phyloP scores from a whole-genome alignment of 257 asterid genomes.

The Solanum sitiens region DNA sequence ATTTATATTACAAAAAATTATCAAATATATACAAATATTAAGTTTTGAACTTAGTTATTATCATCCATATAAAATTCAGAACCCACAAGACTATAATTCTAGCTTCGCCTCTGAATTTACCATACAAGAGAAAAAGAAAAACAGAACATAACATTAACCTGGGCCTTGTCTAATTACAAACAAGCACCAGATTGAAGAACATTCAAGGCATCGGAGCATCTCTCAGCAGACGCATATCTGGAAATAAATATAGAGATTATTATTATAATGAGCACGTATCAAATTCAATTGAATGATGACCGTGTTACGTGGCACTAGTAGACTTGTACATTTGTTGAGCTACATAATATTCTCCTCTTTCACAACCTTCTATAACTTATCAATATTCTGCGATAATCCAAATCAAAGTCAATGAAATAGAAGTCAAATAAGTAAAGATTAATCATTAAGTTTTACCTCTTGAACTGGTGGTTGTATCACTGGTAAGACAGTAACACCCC shows the following conservation, averaged over 20 bases:
- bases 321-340: slow-evolving; percentile 98
- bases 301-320: slow-evolving; percentile 42
- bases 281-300: not conserved
- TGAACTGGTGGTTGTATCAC: slow-evolving; percentile 50
- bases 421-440: not conserved
- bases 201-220: slow-evolving; percentile 69
- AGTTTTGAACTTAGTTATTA: no score
- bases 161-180: slow-evolving; percentile 18
- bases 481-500: slow-evolving; percentile 5
- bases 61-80: no score
- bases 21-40: no score
- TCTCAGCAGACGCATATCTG: slow-evolving; percentile 51
- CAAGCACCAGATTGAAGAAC: slow-evolving; percentile 90
- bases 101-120: no score
- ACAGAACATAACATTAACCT: no score
- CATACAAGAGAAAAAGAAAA: no score
- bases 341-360: slow-evolving; percentile 84
- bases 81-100: no score
- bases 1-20: no score
- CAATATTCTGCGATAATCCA: slow-evolving; percentile 35
- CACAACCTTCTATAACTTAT: slow-evolving; percentile 57
- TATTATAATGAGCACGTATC: not conserved
- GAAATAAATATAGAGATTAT: not conserved
- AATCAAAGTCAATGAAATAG: not conserved
- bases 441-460: slow-evolving; percentile 31